Conservation (phyloP, 805 yeast species). For the Starmerella bacillaris region DNA sequence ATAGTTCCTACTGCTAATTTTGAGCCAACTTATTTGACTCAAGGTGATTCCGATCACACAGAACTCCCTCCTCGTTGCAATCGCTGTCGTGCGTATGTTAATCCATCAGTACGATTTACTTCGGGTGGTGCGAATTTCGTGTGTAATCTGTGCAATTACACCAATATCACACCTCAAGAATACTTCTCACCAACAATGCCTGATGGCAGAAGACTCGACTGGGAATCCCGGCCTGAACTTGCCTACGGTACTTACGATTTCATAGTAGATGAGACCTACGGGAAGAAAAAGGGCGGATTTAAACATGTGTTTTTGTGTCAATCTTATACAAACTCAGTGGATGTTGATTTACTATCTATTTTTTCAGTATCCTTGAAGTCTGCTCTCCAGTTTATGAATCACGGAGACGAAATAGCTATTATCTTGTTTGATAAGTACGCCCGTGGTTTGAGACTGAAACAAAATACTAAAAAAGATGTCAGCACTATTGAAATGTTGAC, state of each 20-base stretch:
- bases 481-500: slow-evolving; percentile 17
- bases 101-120: slow-evolving; percentile 58
- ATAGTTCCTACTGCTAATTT: slow-evolving; percentile 53
- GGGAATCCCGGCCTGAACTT: slow-evolving; percentile 52
- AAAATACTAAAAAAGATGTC: not conserved
- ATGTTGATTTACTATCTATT: slow-evolving; percentile 37
- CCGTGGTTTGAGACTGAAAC: slow-evolving; percentile 35
- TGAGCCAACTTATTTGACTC: slow-evolving; percentile 5
- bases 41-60: slow-evolving; percentile 27
- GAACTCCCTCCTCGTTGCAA: slow-evolving; percentile 61
- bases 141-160: slow-evolving; percentile 76
- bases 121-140: slow-evolving; percentile 43
- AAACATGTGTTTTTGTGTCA: slow-evolving; percentile 63
- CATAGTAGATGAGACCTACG: slow-evolving; percentile 49
- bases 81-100: slow-evolving; percentile 79
- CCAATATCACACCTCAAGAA: slow-evolving; percentile 49
- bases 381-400: slow-evolving; percentile 24
- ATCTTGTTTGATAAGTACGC: slow-evolving; percentile 57
- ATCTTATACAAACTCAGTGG: slow-evolving; percentile 39
- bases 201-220: slow-evolving; percentile 46
- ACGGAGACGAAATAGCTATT: slow-evolving; percentile 40
- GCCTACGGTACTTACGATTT: slow-evolving; percentile 72
- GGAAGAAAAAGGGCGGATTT: slow-evolving; percentile 28
- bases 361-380: slow-evolving; percentile 52
- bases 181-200: slow-evolving; percentile 47